phyloP scores from a whole-genome alignment of 306 rosid species.

The Dryas drummondii region DNA sequence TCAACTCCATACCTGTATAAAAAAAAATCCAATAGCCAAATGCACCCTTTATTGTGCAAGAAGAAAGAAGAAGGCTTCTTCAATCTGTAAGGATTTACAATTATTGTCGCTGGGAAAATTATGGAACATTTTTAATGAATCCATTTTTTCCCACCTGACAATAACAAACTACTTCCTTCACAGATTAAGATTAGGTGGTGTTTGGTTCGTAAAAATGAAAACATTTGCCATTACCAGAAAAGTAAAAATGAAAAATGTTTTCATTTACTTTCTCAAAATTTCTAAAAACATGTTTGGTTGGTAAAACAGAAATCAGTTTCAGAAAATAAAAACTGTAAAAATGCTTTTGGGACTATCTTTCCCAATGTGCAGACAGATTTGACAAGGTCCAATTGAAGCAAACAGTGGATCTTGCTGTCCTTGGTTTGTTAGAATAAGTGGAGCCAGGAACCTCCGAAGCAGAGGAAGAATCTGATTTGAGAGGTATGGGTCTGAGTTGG shows the following conservation, averaged over 20 bases:
- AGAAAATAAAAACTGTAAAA: neutral
- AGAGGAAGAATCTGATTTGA: too few relatives aligned
- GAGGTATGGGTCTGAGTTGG: too few relatives aligned
- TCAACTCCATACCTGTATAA: slow-evolving; percentile 87
- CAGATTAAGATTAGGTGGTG: slow-evolving; percentile 46
- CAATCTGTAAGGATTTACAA: slow-evolving; percentile 50
- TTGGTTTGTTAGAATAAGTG: too few relatives aligned
- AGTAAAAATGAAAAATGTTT: neutral
- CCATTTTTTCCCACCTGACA: slow-evolving; percentile 41
- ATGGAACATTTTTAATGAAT: slow-evolving; percentile 31
- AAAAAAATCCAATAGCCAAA: slow-evolving; percentile 55
- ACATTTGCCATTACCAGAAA: neutral
- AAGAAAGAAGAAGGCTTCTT: slow-evolving; percentile 65
- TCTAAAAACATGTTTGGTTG: neutral
- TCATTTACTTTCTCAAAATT: neutral
- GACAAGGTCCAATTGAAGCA: too few relatives aligned
- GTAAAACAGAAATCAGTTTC: neutral
- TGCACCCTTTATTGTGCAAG: slow-evolving; percentile 66
- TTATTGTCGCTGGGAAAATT: slow-evolving; percentile 35
- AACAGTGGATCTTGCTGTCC: too few relatives aligned
- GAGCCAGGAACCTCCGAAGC: too few relatives aligned
- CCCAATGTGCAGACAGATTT: too few relatives aligned
- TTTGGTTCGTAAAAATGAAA: neutral
- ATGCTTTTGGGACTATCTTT: neutral
- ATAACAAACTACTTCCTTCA: slow-evolving; percentile 46